Percentiles rank a stretch among this genome's conserved stretches.
Conservation (phyloP, 169 alveolate species). For the Plasmodium adleri region DNA sequence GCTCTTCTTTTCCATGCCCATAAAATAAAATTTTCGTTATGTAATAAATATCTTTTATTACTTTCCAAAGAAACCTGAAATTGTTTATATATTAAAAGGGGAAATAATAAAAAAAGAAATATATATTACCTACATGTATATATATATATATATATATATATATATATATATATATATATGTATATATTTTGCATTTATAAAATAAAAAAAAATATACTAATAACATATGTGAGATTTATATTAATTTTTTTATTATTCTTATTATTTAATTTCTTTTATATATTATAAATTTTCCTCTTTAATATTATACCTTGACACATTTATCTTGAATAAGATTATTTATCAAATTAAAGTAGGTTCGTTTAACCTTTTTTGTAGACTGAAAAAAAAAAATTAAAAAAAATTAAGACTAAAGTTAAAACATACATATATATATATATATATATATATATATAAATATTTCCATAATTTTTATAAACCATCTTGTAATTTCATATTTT, state of each 20-base stretch:
- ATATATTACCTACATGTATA: neutral
- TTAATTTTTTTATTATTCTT: too few relatives aligned
- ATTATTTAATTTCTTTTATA: neutral
- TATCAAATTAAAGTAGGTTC: conserved; percentile 66
- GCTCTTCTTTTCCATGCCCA: conserved; percentile 77
- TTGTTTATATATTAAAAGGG: neutral
- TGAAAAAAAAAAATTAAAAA: conserved; percentile 7
- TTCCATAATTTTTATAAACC: neutral
- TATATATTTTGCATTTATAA: neutral
- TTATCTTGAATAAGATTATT: conserved; percentile 72
- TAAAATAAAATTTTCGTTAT: conserved; percentile 61
- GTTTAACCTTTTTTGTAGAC: conserved; percentile 72
- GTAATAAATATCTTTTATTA: conserved; percentile 59
- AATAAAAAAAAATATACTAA: neutral
- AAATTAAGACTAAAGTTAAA: neutral
- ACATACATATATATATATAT: neutral
- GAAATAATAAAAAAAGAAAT: neutral
- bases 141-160: conserved; percentile 4
- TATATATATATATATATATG: conserved; percentile 8
- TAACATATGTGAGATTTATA: too few relatives aligned
- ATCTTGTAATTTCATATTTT: neutral
- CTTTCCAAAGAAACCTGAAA: conserved; percentile 47
- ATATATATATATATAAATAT: neutral
- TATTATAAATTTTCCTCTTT: conserved; percentile 8
- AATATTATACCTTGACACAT: conserved; percentile 62